These are phyloP conservation scores for Caloboletus inedulis DNA, from an alignment of 1,284 basidiomycete genomes.

Conservation along the genomic window DNA sequence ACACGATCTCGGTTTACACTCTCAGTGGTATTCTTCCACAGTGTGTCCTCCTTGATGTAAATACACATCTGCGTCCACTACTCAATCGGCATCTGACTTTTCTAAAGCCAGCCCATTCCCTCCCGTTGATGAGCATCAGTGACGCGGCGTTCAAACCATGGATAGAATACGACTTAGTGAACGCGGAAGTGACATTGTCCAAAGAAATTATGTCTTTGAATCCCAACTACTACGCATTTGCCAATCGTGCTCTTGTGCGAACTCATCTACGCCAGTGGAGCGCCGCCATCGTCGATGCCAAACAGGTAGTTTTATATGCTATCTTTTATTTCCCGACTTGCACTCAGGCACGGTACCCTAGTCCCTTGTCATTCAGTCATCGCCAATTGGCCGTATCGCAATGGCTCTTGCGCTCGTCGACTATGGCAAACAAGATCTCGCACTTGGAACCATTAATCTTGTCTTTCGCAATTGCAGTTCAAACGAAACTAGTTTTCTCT, in stretches of 20 bases:
- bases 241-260: constrained; percentile 2
- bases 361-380: constrained; percentile 2
- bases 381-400: constrained; percentile 2
- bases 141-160: neutral
- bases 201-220: neutral
- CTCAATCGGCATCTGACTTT: neutral
- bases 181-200: constrained; percentile 2
- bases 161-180: neutral
- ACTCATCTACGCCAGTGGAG: neutral
- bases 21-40: constrained; percentile 2
- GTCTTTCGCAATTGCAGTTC: neutral
- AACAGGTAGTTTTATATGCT: neutral
- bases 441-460: neutral
- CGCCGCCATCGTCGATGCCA: neutral
- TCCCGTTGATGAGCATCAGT: constrained; percentile 7
- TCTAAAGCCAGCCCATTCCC: neutral
- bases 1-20: neutral
- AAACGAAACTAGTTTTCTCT: neutral
- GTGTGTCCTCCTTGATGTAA: constrained; percentile 5
- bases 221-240: neutral
- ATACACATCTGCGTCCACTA: neutral
- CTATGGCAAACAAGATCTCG: neutral
- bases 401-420: constrained; percentile 4
- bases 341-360: neutral
- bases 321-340: neutral